phyloP scores from a whole-genome alignment of 495 filamentous ascomycete genomes.

The Daldinia bambusicola region DNA sequence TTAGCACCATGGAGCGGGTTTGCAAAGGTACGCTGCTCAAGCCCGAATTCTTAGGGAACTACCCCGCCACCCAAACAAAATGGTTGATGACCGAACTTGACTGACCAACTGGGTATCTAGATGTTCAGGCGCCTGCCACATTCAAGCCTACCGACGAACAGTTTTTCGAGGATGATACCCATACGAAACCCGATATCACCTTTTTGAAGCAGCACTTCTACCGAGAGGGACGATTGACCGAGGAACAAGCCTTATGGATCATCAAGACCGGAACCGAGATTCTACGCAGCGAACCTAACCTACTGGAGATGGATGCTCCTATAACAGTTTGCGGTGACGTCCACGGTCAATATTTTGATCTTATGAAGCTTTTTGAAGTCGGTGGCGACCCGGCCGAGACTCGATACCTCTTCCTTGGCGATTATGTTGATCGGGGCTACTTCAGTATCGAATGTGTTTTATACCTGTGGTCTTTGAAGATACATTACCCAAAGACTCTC shows the following conservation, averaged over 20 bases:
- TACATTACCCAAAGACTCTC: slow-evolving; percentile 97
- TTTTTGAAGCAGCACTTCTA: slow-evolving; percentile 99
- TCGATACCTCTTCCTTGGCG: slow-evolving; percentile 93
- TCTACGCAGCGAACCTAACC: slow-evolving; percentile 86
- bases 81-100: neutral
- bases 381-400: slow-evolving; percentile 97
- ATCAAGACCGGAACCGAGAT: slow-evolving; percentile 85
- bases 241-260: slow-evolving; percentile 97
- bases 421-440: slow-evolving; percentile 98
- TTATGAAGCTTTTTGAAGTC: slow-evolving; percentile 99
- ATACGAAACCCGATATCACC: slow-evolving; percentile 86
- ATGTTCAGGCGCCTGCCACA: slow-evolving; percentile 96
- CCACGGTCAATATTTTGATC: slow-evolving; percentile 97
- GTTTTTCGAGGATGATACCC: slow-evolving; percentile 78
- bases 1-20: slow-evolving; percentile 93
- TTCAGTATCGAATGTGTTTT: slow-evolving; percentile 99
- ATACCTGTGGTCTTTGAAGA: slow-evolving; percentile 97
- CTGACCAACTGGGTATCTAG: slow-evolving; percentile 56
- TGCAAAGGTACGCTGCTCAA: slow-evolving; percentile 81
- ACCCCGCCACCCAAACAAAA: slow-evolving; percentile 30
- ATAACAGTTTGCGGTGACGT: slow-evolving; percentile 99
- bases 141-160: slow-evolving; percentile 86
- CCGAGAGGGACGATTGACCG: slow-evolving; percentile 93
- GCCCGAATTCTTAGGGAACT: slow-evolving; percentile 11
- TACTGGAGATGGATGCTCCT: slow-evolving; percentile 98